phyloP scores from a whole-genome alignment of 805 yeast genomes.

The Teunomyces atbi region DNA sequence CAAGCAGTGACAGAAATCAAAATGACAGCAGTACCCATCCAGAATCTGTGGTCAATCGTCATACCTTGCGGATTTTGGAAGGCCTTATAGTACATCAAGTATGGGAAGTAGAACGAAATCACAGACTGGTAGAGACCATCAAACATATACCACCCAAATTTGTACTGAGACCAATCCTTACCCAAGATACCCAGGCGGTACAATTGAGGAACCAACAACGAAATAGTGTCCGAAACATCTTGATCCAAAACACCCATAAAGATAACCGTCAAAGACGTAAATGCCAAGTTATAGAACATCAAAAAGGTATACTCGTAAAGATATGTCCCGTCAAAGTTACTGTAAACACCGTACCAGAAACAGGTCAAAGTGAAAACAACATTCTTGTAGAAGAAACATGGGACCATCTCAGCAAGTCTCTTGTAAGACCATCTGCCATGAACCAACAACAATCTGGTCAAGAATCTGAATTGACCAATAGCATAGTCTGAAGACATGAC shows the following conservation, averaged over 20 bases:
- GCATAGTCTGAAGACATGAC: conserved; percentile 89
- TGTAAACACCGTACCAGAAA: conserved; percentile 78
- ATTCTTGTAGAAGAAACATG: conserved; percentile 76
- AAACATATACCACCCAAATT: conserved; percentile 70
- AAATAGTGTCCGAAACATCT: conserved; percentile 69
- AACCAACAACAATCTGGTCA: conserved; percentile 63
- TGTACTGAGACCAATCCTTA: conserved; percentile 64
- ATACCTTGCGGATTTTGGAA: conserved; percentile 51
- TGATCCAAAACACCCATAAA: conserved; percentile 78
- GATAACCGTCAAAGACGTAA: conserved; percentile 78
- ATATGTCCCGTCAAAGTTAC: conserved; percentile 76
- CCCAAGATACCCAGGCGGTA: conserved; percentile 73
- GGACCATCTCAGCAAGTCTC: conserved; percentile 80
- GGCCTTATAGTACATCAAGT: conserved; percentile 37
- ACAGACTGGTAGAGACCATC: conserved; percentile 79
- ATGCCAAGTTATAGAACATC: conserved; percentile 81
- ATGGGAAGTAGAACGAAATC: conserved; percentile 73
- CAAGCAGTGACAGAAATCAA: conserved; percentile 67
- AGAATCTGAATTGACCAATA: conserved; percentile 74
- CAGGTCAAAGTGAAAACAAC: conserved; percentile 70
- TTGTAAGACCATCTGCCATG: conserved; percentile 90
- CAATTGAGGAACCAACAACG: conserved; percentile 70
- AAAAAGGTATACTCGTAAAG: conserved; percentile 74
- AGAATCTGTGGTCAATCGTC: conserved; percentile 66
- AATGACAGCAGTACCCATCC: conserved; percentile 67